Conservation (phyloP, 2,329 filamentous ascomycete species). For the Hymenoscyphus infarciens region DNA sequence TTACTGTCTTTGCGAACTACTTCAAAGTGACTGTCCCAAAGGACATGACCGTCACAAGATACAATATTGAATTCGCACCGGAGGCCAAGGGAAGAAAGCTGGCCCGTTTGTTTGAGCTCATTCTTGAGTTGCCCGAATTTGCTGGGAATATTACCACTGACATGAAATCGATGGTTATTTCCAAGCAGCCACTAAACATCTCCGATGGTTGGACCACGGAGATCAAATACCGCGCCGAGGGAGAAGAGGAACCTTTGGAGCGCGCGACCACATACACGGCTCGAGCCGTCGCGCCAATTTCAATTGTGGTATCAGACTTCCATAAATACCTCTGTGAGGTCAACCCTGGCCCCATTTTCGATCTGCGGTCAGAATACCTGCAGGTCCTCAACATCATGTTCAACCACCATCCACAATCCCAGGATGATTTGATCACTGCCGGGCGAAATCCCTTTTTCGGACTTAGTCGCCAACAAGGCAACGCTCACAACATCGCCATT, state of each 20-base stretch:
- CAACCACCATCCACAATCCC: constrained; percentile 42
- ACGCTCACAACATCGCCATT: constrained; percentile 29
- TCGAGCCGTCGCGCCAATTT: constrained; percentile 21
- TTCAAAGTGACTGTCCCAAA: constrained; percentile 27
- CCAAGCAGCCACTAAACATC: constrained; percentile 21
- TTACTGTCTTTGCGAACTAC: constrained; percentile 35
- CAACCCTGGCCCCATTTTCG: constrained; percentile 15
- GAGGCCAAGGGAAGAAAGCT: constrained; percentile 30
- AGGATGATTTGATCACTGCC: constrained; percentile 41
- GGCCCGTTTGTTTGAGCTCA: constrained; percentile 30
- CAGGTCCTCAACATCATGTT: constrained; percentile 58
- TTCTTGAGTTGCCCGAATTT: constrained; percentile 33
- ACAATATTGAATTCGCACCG: constrained; percentile 31
- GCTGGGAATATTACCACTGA: constrained; percentile 27
- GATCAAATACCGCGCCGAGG: constrained; percentile 29
- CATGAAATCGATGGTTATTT: constrained; percentile 31
- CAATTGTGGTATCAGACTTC: constrained; percentile 23
- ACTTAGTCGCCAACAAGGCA: constrained; percentile 31
- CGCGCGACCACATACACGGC: constrained; percentile 24
- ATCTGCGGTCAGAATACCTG: constrained; percentile 47
- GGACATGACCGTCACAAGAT: constrained; percentile 28
- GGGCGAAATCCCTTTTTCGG: constrained; percentile 53
- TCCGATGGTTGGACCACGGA: constrained; percentile 16
- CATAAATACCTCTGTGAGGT: constrained; percentile 22
- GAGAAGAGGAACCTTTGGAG: constrained; percentile 26